Evolutionary conservation across 257 asterid genomes (phyloP).

Genomic region (Prunella vulgaris): DNA sequence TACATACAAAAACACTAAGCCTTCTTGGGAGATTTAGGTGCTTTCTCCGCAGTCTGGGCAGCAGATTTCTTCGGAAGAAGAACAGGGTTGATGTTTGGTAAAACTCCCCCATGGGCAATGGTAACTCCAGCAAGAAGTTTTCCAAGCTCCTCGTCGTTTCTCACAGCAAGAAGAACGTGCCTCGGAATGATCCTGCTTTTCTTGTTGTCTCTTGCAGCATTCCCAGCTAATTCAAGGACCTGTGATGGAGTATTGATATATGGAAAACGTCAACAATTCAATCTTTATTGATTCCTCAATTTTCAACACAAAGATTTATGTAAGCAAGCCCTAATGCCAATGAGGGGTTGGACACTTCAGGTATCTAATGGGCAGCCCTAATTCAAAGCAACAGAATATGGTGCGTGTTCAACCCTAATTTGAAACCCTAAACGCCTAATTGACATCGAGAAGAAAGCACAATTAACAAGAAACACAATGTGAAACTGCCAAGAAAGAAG

Average conservation of each 20-base stretch:
- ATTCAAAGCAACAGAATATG: no score
- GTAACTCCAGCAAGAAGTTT: slow-evolving; percentile 68
- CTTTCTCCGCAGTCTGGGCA: slow-evolving; percentile 35
- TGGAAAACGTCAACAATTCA: no score
- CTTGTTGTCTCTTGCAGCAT: slow-evolving; percentile 81
- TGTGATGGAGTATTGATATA: no score
- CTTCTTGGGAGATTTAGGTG: slow-evolving; percentile 51
- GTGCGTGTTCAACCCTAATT: slow-evolving; percentile 16
- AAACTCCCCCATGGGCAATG: slow-evolving; percentile 71
- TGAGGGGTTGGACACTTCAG: no score
- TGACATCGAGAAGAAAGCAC: background rate
- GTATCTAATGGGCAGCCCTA: no score
- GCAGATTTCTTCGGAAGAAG: slow-evolving; percentile 61
- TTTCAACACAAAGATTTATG: no score
- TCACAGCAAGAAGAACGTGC: slow-evolving; percentile 62
- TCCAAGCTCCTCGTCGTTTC: slow-evolving; percentile 74
- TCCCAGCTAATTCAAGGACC: slow-evolving; percentile 82
- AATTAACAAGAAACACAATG: no score
- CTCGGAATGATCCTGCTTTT: slow-evolving; percentile 70
- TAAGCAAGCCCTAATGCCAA: background rate
- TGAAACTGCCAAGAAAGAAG: no score
- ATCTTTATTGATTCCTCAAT: no score
- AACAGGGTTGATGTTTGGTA: slow-evolving; percentile 67
- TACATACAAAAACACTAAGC: slow-evolving; percentile 24
- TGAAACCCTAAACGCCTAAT: background rate